Conservation (phyloP, 371 early-diverging fungal species). For the Syncephalastrum monosporum region DNA sequence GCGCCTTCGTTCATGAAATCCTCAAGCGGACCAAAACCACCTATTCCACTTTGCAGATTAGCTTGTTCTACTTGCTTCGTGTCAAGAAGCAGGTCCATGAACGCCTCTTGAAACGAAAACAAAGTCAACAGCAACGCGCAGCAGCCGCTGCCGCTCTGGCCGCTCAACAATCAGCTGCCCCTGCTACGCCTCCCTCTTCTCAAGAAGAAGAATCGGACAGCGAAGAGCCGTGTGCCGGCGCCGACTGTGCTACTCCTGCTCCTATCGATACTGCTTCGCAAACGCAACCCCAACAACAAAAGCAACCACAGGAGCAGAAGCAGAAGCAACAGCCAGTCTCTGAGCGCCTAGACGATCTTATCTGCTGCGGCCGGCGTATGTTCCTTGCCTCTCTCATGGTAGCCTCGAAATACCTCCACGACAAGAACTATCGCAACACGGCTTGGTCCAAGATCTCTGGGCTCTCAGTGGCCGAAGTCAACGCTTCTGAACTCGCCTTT, state of each 20-base stretch:
- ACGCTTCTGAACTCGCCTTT: conserved; percentile 68
- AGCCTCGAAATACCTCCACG: conserved; percentile 71
- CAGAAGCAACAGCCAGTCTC: conserved; percentile 4
- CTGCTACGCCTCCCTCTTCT: conserved; percentile 7
- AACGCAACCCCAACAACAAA: neutral
- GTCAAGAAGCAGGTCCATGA: conserved; percentile 37
- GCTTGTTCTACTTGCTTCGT: conserved; percentile 62
- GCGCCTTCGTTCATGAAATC: conserved; percentile 66
- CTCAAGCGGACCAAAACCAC: conserved; percentile 71
- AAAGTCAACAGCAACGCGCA: conserved; percentile 4
- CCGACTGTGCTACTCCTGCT: too few relatives aligned
- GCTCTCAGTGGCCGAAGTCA: conserved; percentile 64
- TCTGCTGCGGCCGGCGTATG: conserved; percentile 69
- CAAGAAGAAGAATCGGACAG: conserved; percentile 2
- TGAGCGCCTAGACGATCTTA: conserved; percentile 27
- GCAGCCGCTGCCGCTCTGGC: neutral
- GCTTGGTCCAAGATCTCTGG: conserved; percentile 75
- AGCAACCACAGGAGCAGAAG: neutral
- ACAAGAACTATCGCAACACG: conserved; percentile 69
- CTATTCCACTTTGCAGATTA: conserved; percentile 74
- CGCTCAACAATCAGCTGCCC: too few relatives aligned
- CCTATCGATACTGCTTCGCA: too few relatives aligned
- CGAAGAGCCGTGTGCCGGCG: neutral
- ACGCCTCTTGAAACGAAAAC: conserved; percentile 15
- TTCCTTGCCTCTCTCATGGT: conserved; percentile 69